phyloP scores from a whole-genome alignment of 805 yeast genomes.

The Cyberlindnera petersonii region DNA sequence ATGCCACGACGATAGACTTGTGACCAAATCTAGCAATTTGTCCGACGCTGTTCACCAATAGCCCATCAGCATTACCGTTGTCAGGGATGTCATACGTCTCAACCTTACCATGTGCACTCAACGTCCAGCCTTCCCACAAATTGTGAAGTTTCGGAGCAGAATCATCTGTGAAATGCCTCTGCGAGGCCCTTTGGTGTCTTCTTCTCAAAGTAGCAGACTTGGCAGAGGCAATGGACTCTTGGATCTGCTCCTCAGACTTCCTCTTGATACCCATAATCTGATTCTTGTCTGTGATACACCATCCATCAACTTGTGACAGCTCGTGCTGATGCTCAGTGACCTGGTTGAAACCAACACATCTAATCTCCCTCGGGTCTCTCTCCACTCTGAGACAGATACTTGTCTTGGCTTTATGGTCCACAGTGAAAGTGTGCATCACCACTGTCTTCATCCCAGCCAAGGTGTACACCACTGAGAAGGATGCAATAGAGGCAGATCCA shows the following conservation, averaged over 20 bases:
- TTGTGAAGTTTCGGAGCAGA: slow-evolving; percentile 35
- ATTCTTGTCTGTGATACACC: slow-evolving; percentile 78
- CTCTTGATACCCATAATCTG: slow-evolving; percentile 55
- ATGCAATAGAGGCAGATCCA: slow-evolving; percentile 78
- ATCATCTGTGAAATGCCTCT: slow-evolving; percentile 12
- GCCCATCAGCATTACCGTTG: slow-evolving; percentile 36
- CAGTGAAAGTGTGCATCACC: slow-evolving; percentile 68
- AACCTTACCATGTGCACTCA: slow-evolving; percentile 62
- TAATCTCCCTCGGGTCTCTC: slow-evolving; percentile 86
- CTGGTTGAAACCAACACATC: slow-evolving; percentile 82
- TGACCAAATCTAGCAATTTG: slow-evolving; percentile 71
- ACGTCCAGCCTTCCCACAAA: slow-evolving; percentile 81
- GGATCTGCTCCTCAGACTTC: slow-evolving; percentile 14
- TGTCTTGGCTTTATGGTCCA: slow-evolving; percentile 71
- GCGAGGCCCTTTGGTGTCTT: slow-evolving; percentile 11
- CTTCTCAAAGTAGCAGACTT: slow-evolving; percentile 19
- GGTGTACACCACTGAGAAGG: slow-evolving; percentile 70
- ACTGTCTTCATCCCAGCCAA: slow-evolving; percentile 52
- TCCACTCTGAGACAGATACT: slow-evolving; percentile 85
- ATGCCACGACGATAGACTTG: slow-evolving; percentile 69
- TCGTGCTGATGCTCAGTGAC: slow-evolving; percentile 68
- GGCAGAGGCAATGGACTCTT: slow-evolving; percentile 15
- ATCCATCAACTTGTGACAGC: slow-evolving; percentile 62
- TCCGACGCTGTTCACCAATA: slow-evolving; percentile 53
- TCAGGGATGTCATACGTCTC: slow-evolving; percentile 56